Conservation (phyloP, 805 yeast genomes). For the Lachancea cidri region DNA sequence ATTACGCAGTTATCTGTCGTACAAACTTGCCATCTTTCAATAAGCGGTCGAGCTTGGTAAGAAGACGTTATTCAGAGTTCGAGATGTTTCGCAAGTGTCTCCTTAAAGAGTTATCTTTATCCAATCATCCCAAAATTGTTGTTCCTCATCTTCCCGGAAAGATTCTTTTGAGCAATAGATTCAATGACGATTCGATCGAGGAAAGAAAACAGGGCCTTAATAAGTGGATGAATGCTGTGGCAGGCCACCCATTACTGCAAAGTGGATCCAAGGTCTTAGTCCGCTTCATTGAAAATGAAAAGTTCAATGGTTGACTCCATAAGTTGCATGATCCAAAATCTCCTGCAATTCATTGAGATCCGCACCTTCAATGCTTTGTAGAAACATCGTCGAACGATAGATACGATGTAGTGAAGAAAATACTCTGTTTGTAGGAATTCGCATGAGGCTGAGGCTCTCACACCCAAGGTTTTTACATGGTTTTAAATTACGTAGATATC, state of each 20-base stretch:
- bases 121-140: constrained; percentile 49
- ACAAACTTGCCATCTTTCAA: constrained; percentile 89
- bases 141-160: constrained; percentile 93
- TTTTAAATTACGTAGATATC: too few relatives aligned
- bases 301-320: constrained; percentile 14
- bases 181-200: constrained; percentile 78
- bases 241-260: constrained; percentile 91
- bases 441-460: too few relatives aligned
- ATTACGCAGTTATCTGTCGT: constrained; percentile 83
- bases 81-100: constrained; percentile 71
- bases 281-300: constrained; percentile 82
- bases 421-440: not conserved
- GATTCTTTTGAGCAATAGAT: constrained; percentile 61
- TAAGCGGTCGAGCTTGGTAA: constrained; percentile 55
- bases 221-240: constrained; percentile 69
- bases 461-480: too few relatives aligned
- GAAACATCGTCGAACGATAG: not conserved
- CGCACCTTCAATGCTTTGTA: not conserved
- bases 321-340: not conserved
- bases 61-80: constrained; percentile 88
- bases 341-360: not conserved
- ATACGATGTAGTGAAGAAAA: not conserved
- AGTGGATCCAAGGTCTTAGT: constrained; percentile 75
- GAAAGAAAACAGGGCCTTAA: constrained; percentile 79
- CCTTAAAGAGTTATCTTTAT: constrained; percentile 60